Evolutionary conservation across 805 yeast species (phyloP), one percentile per base, ranked within the genome.

Genomic region (Candida chilensis): DNA sequence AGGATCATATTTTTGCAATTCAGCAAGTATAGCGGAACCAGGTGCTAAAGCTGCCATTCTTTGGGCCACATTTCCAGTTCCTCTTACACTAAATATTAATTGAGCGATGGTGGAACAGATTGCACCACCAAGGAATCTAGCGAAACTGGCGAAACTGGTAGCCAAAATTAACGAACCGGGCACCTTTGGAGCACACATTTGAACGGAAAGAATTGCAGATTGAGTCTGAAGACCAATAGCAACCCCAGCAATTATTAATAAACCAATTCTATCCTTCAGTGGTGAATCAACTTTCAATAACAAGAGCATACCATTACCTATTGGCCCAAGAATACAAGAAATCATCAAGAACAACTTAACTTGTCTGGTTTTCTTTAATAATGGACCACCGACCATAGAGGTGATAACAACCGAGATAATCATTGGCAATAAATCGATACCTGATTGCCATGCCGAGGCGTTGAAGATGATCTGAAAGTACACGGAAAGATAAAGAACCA

Each of bases 381-480:
- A 2, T 4, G 57, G 32, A 4, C 75, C 78, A 1, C 56, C 35
- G 4, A 42, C 3, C 10, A 59, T 43, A 7, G 75, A 53, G 5
- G 55, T 40, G 2, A 55, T 34, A 29, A 52, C 64, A 18, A 61
- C 54, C 12, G 67, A 39, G 16, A 67, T 45, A 29, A 69, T 55
- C 20, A 51, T 28, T 1, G 77, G 72, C 17, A 71, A 44, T 22
- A 64, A 42, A 16, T 63, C 52, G 19, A 68, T 43, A 22, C 78
- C 78, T 3, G 74, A 54, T 16, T 49, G 47, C 50, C 66, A 50
- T 4, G 74, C 58, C 30, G 52, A 54, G 24, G 54, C 48, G 9
- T 52, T 62, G 27, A 48, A 52, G 6, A 71, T 52, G 16, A 63
- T 64, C 43, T 74, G 77, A 47, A 68, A 74, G 42, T 70, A 71